Evolutionary conservation across 495 filamentous ascomycete species (phyloP), one percentile per base, ranked within the genome.

Genomic region (Aspergillus nidulans): DNA sequence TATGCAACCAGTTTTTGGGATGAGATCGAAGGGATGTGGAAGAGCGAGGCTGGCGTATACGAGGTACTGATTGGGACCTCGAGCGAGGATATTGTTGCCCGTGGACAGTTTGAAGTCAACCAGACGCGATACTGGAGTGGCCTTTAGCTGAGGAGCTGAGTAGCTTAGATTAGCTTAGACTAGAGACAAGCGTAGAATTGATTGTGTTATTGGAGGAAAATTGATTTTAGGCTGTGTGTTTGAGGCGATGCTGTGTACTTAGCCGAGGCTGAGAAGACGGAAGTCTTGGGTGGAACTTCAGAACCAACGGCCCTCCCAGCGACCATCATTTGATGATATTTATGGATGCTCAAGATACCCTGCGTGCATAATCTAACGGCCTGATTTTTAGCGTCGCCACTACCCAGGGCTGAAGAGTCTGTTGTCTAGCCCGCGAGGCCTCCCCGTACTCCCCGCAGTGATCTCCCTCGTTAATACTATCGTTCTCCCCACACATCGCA

Each of bases 1-100:
- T 81, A 85, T 55, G 81, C 81, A 47, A 82, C 85, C 5, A 86
- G 88, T 28, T 91, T 87, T 70, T 92, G 83, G 69, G 87, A 91
- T 46, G 84, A 86, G 52, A 75, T 77, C 4, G 63, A 83, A 30
- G 68, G 70, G 13, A 79, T 70, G 40, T 92, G 88, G 88, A 81
- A 87, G 36, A 84, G 81, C 8, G 87, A 92, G 62, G 76, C 84
- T 61, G 88, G 88, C 0, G 63, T 56, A n/a, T 92, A 89, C 63
- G 73, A 83, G 46, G 80, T 86, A 13, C 56, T 86, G 57, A 77
- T 91, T 57, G 68, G 65, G 41, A 76, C 69, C 16, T 84, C 80
- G 28, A 75, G 68, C 16, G 61, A 63, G 28, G 66, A 65, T 15
- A 69, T 64, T 12, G 50, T 68, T 13, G 56, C 77, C 12, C 72